These are phyloP conservation scores for Cetraspora pellucida DNA, from an alignment of 192 early-diverging fungal species.

Conservation along the genomic window DNA sequence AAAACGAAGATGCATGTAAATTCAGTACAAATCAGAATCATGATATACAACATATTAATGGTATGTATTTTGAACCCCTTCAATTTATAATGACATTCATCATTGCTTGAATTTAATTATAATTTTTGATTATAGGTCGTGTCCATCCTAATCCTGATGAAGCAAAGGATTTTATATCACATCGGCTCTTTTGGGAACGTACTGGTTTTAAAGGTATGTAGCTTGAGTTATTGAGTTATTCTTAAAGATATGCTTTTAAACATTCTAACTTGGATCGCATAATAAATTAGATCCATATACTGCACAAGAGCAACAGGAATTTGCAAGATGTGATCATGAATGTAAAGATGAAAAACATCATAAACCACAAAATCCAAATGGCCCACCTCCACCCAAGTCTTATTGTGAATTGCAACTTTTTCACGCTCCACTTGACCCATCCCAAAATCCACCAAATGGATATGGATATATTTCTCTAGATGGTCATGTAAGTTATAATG, in stretches of 20 bases:
- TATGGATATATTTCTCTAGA: constrained; percentile 33
- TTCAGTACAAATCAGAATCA: background rate
- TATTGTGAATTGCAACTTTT: constrained; percentile 26
- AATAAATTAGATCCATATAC: constrained; percentile 22
- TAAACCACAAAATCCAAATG: background rate
- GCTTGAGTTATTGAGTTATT: background rate
- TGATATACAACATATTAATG: constrained; percentile 27
- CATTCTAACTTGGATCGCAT: background rate
- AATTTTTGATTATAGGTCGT: constrained; percentile 1
- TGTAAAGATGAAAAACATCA: constrained; percentile 27
- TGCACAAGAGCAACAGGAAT: constrained; percentile 9
- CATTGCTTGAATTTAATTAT: background rate
- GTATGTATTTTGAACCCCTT: background rate
- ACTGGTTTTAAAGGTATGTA: constrained; percentile 33
- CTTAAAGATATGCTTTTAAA: background rate
- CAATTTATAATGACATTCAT: too few species aligned
- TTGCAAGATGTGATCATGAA: constrained; percentile 31
- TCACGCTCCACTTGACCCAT: constrained; percentile 1
- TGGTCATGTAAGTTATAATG: constrained; percentile 10
- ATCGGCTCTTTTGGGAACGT: constrained; percentile 32
- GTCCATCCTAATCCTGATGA: constrained; percentile 21
- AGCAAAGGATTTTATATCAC: constrained; percentile 24
- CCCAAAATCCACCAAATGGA: background rate
- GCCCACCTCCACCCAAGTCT: background rate
- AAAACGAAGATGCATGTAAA: constrained; percentile 20